phyloP scores from a whole-genome alignment of 768 basidiomycete genomes.

The Leccinum broughii region DNA sequence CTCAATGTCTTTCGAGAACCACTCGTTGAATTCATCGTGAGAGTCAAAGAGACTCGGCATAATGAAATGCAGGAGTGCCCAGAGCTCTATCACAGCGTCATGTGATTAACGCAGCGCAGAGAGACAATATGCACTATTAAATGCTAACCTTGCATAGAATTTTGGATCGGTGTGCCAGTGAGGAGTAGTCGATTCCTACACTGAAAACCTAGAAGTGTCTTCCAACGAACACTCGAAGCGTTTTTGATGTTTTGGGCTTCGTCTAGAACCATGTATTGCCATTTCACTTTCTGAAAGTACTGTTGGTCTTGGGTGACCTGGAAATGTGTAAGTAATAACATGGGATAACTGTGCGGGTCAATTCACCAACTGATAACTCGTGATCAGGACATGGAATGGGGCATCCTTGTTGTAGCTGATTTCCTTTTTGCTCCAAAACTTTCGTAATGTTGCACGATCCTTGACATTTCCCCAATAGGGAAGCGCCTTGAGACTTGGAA shows the following conservation, averaged over 20 bases:
- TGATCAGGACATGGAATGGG: slow-evolving; percentile 95
- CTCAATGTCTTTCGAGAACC: slow-evolving; percentile 99
- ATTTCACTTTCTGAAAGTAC: slow-evolving; percentile 95
- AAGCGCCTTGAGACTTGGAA: slow-evolving; percentile 88
- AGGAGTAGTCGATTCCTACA: slow-evolving; percentile 93
- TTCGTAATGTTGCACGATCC: slow-evolving; percentile 89
- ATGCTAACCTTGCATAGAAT: slow-evolving; percentile 92
- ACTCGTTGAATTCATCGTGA: slow-evolving; percentile 98
- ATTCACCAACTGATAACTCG: slow-evolving; percentile 91
- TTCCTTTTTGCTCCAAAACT: slow-evolving; percentile 98
- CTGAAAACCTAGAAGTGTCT: slow-evolving; percentile 92
- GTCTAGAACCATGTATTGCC: slow-evolving; percentile 99
- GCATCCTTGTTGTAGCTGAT: slow-evolving; percentile 94
- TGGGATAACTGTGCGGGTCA: neutral
- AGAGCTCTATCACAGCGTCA: slow-evolving; percentile 64
- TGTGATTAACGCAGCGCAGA: slow-evolving; percentile 3
- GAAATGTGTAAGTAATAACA: slow-evolving; percentile 6
- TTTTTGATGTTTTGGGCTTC: slow-evolving; percentile 99
- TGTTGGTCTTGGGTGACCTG: slow-evolving; percentile 96
- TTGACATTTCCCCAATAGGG: slow-evolving; percentile 99
- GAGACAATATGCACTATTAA: neutral
- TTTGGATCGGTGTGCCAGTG: slow-evolving; percentile 98
- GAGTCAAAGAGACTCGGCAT: slow-evolving; percentile 99
- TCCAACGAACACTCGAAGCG: slow-evolving; percentile 94
- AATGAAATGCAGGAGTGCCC: slow-evolving; percentile 98